These are phyloP conservation scores for Zelonia costaricensis DNA, from an alignment of 208 protist species.

Conservation along the genomic window DNA sequence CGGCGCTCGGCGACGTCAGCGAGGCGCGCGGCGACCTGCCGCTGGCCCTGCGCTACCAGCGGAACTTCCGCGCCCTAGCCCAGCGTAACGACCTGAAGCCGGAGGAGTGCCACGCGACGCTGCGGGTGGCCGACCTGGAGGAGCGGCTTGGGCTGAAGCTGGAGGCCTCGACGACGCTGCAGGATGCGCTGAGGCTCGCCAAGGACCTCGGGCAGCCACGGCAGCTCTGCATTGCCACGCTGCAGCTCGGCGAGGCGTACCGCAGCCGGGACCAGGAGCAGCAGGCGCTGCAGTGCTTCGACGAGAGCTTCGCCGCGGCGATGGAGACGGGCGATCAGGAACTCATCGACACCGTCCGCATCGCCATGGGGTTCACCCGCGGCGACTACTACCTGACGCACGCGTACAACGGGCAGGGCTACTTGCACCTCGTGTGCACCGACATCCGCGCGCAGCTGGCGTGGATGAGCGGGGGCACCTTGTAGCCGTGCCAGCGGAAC, in stretches of 20 bases:
- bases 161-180: slow-evolving; percentile 68
- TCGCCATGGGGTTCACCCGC: slow-evolving; percentile 82
- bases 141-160: slow-evolving; percentile 68
- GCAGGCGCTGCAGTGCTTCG: slow-evolving; percentile 69
- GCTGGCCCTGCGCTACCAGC: slow-evolving; percentile 74
- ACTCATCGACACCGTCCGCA: slow-evolving; percentile 73
- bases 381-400: slow-evolving; percentile 79
- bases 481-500: too few species aligned
- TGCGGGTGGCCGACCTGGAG: slow-evolving; percentile 76
- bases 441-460: slow-evolving; percentile 79
- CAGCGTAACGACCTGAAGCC: slow-evolving; percentile 36
- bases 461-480: slow-evolving; percentile 84
- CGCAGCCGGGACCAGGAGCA: slow-evolving; percentile 53
- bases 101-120: slow-evolving; percentile 62
- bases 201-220: slow-evolving; percentile 60
- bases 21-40: slow-evolving; percentile 69
- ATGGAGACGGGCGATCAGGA: slow-evolving; percentile 56
- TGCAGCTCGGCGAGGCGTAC: slow-evolving; percentile 84
- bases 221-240: slow-evolving; percentile 71
- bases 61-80: slow-evolving; percentile 55
- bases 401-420: slow-evolving; percentile 67
- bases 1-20: slow-evolving; percentile 68
- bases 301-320: slow-evolving; percentile 71
- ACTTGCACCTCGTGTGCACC: slow-evolving; percentile 77
- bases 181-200: slow-evolving; percentile 68